Evolutionary conservation across 225 moss, liverwort and hornwort species (phyloP), one percentile per base, ranked within the genome.

Genomic region (Pseudisothecium myosuroides): DNA sequence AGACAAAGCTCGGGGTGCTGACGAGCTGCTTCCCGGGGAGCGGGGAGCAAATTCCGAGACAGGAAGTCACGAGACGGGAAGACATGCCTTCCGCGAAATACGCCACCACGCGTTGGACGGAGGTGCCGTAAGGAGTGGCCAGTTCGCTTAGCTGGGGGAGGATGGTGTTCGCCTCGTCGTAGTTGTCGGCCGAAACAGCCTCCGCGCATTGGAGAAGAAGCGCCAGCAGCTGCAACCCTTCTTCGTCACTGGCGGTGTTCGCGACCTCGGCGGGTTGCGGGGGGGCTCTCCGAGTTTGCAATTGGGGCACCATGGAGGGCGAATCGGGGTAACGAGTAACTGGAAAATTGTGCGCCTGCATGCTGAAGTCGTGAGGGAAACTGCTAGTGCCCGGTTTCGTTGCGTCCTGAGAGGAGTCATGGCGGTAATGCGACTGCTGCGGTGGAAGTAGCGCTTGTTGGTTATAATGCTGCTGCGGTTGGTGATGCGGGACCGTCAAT

Each of bases 1-100:
- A 90, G 45, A 95, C 92, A n/a, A 97, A 92, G 55, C 83, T 91
- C 64, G 94, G 95, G 31, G 89, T 94, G 87, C 92, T 93, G 11
- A 95, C 90, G 24, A 92, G 92, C 87, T 95, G 94, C 62, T 90
- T 92, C 6, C 93, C 92, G 0, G 96, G 94, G 7, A 97, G 83
- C 15, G 97, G 94, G 14, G 94, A 93, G 94, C 88, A 96, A 75
- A 95, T 94, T 8, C 96, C 96, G 29, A 97, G 88, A 54, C 96
- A 97, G 5, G 94, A 95, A 5, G 94, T 95, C 27, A 97, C 87
- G 9, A 97, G 89, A 50, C 97, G 92, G 20, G 95, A 94, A 15
- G 95, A 92, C 96, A 97, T 97, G 31, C 95, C 97, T 93, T 96
- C 97, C 5, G 96, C 97, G 76, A 97, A 97, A 76, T 97, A 97